A percentile compares a stretch with the other conserved stretches of the same genome.
Conservation (phyloP, 306 rosid genomes). For the Carpinus fangiana region DNA sequence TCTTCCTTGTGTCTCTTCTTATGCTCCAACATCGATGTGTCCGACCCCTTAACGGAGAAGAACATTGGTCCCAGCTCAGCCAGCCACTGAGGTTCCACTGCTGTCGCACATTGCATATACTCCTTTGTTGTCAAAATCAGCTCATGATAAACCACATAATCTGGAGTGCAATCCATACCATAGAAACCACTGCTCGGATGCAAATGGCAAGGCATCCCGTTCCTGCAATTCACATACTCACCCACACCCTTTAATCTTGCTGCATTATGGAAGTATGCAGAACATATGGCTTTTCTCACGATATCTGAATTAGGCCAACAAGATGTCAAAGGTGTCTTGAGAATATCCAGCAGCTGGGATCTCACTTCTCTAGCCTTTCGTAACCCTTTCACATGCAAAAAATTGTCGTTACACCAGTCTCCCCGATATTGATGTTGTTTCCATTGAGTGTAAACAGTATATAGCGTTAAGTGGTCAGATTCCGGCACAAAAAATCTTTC, state of each 20-base stretch:
- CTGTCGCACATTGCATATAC: slow-evolving; percentile 98
- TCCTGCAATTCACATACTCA: slow-evolving; percentile 83
- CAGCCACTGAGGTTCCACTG: slow-evolving; percentile 95
- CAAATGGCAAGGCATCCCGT: slow-evolving; percentile 91
- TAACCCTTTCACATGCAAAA: slow-evolving; percentile 86
- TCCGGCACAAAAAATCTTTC: slow-evolving; percentile 90
- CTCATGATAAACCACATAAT: slow-evolving; percentile 87
- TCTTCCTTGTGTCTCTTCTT: slow-evolving; percentile 87
- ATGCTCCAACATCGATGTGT: slow-evolving; percentile 84
- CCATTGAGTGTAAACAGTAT: slow-evolving; percentile 96
- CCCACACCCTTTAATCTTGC: slow-evolving; percentile 96
- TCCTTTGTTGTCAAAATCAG: slow-evolving; percentile 78
- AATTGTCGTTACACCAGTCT: slow-evolving; percentile 97
- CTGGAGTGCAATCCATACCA: slow-evolving; percentile 98
- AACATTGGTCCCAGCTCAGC: slow-evolving; percentile 98
- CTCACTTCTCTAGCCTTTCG: slow-evolving; percentile 94
- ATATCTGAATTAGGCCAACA: slow-evolving; percentile 84
- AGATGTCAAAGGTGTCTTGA: slow-evolving; percentile 71
- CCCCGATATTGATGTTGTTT: slow-evolving; percentile 94
- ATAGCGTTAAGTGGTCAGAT: slow-evolving; percentile 86
- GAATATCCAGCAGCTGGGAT: slow-evolving; percentile 87
- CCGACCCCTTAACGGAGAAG: slow-evolving; percentile 94
- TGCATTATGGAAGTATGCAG: slow-evolving; percentile 92
- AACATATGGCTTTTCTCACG: slow-evolving; percentile 90
- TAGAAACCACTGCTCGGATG: slow-evolving; percentile 97